Evolutionary conservation across 83 land plant species (phyloP).

Genomic region (Isoetes engelmannii): DNA sequence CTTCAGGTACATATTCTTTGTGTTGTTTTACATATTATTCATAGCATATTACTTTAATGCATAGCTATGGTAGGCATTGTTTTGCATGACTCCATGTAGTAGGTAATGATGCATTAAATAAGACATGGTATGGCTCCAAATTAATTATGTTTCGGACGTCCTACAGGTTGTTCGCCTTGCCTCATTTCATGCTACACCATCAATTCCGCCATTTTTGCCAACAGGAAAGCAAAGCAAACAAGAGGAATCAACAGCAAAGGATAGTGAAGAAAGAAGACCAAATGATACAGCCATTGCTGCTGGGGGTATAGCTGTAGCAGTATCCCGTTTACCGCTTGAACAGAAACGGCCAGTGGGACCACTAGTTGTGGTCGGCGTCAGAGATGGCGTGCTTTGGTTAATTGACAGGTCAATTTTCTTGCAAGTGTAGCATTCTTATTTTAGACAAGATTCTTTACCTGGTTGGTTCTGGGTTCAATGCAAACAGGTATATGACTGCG

Average conservation of each 20-base stretch:
- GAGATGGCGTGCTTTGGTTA: constrained; percentile 95
- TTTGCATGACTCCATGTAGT: too few relatives aligned
- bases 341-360: constrained; percentile 98
- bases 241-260: constrained; percentile 43
- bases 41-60: too few relatives aligned
- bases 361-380: constrained; percentile 81
- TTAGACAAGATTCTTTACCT: neutral
- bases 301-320: constrained; percentile 94
- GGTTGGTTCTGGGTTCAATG: neutral
- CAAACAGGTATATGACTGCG: constrained; percentile 80
- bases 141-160: neutral
- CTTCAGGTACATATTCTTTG: constrained; percentile 49
- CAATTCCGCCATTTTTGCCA: constrained; percentile 78
- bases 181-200: constrained; percentile 88
- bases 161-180: constrained; percentile 88
- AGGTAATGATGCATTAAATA: too few relatives aligned
- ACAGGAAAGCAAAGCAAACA: constrained; percentile 74
- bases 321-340: constrained; percentile 85
- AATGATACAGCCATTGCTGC: constrained; percentile 93
- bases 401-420: constrained; percentile 65
- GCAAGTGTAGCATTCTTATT: neutral
- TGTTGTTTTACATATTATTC: too few relatives aligned
- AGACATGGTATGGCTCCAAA: too few relatives aligned
- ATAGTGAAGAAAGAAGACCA: constrained; percentile 57
- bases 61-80: too few relatives aligned